phyloP scores from a whole-genome alignment of 176 grass and related monocot species.

The Alloteropsis semialata region DNA sequence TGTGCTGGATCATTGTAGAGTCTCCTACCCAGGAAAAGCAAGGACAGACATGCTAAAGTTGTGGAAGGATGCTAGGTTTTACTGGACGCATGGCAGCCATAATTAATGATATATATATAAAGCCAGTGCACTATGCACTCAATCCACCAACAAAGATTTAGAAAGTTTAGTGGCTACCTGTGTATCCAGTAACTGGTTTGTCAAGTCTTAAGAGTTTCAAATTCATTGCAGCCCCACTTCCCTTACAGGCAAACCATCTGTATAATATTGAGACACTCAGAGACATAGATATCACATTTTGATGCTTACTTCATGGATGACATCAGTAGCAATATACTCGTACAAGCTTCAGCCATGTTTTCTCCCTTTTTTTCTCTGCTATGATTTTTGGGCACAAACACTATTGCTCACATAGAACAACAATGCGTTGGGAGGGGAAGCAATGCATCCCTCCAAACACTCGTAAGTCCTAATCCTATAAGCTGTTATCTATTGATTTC shows the following conservation, averaged over 20 bases:
- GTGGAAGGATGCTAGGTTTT: not conserved
- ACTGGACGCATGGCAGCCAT: not conserved
- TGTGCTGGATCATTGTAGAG: conserved; percentile 3
- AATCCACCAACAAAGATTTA: conserved; percentile 26
- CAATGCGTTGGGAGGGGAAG: conserved; percentile 31
- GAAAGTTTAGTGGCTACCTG: not conserved
- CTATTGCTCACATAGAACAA: conserved; percentile 19
- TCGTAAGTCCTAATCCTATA: not conserved
- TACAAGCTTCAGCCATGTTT: conserved; percentile 28
- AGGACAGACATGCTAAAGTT: not conserved
- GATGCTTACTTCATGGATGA: conserved; percentile 40
- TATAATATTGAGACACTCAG: not conserved
- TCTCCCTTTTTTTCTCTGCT: not conserved
- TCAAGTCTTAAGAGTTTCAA: not conserved
- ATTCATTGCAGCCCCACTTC: conserved; percentile 30
- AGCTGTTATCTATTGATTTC: conserved; percentile 14
- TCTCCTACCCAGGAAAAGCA: conserved; percentile 17
- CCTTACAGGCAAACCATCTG: conserved; percentile 24
- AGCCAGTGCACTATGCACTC: conserved; percentile 13
- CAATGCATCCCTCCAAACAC: conserved; percentile 9
- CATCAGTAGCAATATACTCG: conserved; percentile 47
- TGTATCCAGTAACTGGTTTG: conserved; percentile 27
- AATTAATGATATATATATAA: conserved; percentile 25
- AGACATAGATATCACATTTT: conserved; percentile 6
- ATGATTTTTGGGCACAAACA: conserved; percentile 43